Base-by-base conservation (phyloP, 2,329 filamentous ascomycete genomes). In the Ophiosphaerella narmari region DNA sequence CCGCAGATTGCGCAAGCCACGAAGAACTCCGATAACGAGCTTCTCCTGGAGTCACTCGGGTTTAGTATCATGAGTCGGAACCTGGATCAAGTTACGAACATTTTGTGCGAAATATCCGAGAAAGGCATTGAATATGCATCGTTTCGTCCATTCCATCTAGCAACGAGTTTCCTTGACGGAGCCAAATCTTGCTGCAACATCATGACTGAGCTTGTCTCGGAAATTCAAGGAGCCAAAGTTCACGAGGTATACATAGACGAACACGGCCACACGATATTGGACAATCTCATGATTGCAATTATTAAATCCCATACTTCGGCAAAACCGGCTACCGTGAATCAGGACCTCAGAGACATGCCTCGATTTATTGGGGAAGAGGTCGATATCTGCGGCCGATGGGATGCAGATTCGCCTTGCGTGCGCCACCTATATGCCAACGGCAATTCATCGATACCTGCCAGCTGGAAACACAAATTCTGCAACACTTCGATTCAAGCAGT, bases 401-500 rank as follows among this genome's bases (percentile, higher is more conserved):
- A 75, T 48, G 72, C 73, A 1, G 73, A 77, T 42, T 75, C 75
- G 1, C 57, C 65, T 5, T 71, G 62, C 39, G 46, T 73, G 31
- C 68, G 74, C 5, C 36, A 52, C 1, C 60, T 76, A 2, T 49
- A 71, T 9, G 57, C 55, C 1, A 53, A 46, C 1, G 73, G 72
- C 1, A 46, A 44, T 12, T 14, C 55, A 3, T 49, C 39, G 1
- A 68, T 75, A 16, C 75, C 75, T 0, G 44, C 51, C 2, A 12
- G 40, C 0, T 78, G 75, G 75, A 78, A 78, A 52, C 75, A 78
- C 52, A 73, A 70, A 39, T 78, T 78, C 48, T 78, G 76, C 45
- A 74, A 78, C 45, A 76, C 74, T 5, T 74, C 75, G 1, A 59
- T 65, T 5, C 74, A 76, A 58, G 62, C 73, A 0, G 63, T 77